phyloP scores from a whole-genome alignment of 2,329 filamentous ascomycete species.

The Pyrenophora graminea region DNA sequence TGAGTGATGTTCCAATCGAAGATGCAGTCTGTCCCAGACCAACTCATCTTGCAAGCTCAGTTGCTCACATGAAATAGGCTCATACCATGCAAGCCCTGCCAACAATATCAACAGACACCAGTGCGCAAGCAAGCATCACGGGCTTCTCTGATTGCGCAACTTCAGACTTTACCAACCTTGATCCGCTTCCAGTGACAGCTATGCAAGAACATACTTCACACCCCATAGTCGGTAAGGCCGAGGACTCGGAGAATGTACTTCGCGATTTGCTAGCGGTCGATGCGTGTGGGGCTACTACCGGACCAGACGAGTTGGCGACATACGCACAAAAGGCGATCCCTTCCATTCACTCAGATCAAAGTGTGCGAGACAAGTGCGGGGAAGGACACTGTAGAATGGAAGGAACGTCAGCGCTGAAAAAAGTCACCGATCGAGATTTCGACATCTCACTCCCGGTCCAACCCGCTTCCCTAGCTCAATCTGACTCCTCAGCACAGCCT shows the following conservation, averaged over 20 bases:
- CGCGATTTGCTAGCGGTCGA: background rate
- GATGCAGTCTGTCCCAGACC: constrained; percentile 14
- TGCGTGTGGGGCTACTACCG: background rate
- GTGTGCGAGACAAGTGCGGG: background rate
- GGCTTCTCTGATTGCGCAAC: background rate
- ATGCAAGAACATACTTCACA: background rate
- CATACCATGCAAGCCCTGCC: background rate
- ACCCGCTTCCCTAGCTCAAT: background rate
- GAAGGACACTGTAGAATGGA: background rate
- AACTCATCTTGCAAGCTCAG: background rate
- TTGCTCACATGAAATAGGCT: constrained; percentile 12
- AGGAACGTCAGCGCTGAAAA: background rate
- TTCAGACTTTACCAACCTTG: background rate
- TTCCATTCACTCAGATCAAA: background rate
- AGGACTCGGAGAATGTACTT: background rate
- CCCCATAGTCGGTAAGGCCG: background rate
- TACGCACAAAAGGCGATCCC: background rate
- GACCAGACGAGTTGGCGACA: background rate
- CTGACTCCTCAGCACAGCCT: background rate
- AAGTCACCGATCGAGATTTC: background rate
- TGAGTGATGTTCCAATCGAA: background rate
- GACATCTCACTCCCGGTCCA: background rate
- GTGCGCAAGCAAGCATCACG: background rate
- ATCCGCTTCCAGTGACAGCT: background rate
- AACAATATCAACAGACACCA: background rate